phyloP scores from a whole-genome alignment of 202 grass and related monocot genomes.

The Panicum virgatum region DNA sequence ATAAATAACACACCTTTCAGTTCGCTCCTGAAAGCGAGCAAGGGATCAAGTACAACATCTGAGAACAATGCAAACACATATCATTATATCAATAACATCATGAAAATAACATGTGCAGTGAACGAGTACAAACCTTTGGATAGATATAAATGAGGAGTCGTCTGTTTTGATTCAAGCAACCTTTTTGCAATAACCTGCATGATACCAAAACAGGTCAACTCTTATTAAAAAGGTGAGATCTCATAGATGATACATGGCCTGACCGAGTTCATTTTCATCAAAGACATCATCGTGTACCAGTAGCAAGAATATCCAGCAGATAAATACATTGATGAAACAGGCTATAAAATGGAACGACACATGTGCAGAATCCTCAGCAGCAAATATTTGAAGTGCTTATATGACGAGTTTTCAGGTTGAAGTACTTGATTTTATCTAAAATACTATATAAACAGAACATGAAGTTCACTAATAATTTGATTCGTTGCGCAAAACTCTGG shows the following conservation, averaged over 20 bases:
- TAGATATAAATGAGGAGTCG: constrained; percentile 91
- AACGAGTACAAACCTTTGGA: constrained; percentile 68
- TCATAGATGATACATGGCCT: constrained; percentile 15
- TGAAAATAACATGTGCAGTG: constrained; percentile 21
- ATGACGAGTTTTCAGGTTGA: not conserved
- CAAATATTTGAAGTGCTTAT: constrained; percentile 4
- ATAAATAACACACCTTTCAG: constrained; percentile 71
- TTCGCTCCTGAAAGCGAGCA: constrained; percentile 87
- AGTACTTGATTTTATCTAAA: not conserved
- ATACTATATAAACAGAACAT: constrained; percentile 2
- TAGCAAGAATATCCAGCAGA: not conserved
- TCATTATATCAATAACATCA: constrained; percentile 36
- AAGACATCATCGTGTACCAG: not conserved
- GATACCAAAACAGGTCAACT: constrained; percentile 18
- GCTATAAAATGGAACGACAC: not conserved
- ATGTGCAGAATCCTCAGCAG: not conserved
- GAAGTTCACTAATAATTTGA: not conserved
- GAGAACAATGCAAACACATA: constrained; percentile 44
- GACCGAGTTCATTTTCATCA: constrained; percentile 30
- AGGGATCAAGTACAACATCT: constrained; percentile 93
- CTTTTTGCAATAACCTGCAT: constrained; percentile 90
- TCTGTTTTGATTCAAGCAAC: constrained; percentile 93
- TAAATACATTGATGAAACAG: constrained; percentile 1
- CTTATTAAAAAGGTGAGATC: constrained; percentile 14
- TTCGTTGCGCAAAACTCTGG: not conserved